Conservation (phyloP, 176 grass and related monocot genomes). For the Oryza coarctata region DNA sequence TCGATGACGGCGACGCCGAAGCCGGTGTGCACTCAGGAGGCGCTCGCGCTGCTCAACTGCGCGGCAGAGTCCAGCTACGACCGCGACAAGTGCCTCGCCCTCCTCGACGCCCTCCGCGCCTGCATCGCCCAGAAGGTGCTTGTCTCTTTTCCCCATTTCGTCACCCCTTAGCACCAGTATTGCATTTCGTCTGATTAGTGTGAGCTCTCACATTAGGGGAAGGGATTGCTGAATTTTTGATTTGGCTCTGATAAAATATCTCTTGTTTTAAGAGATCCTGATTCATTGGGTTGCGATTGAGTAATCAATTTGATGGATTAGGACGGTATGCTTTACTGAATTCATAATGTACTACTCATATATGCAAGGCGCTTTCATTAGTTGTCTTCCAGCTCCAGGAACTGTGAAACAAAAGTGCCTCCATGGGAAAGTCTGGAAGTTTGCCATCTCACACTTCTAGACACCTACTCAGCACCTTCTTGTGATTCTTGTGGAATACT, state of each 20-base stretch:
- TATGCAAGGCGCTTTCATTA: neutral
- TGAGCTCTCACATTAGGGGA: neutral
- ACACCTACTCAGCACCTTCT: neutral
- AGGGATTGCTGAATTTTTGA: neutral
- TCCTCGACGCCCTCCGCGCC: conserved; percentile 60
- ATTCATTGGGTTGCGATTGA: neutral
- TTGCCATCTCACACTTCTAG: neutral
- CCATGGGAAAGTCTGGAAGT: neutral
- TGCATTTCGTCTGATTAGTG: neutral
- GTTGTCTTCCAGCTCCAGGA: neutral
- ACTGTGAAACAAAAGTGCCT: neutral
- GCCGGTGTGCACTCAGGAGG: conserved; percentile 77
- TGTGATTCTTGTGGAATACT: too few relatives aligned
- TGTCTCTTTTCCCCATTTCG: neutral
- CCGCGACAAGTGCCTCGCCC: conserved; percentile 68
- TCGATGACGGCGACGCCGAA: conserved; percentile 43
- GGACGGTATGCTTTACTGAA: neutral
- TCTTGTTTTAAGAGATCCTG: neutral
- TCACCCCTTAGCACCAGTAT: neutral
- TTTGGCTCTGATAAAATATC: neutral
- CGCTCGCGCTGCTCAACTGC: conserved; percentile 91
- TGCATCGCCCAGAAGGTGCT: conserved; percentile 83
- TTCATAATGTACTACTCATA: neutral
- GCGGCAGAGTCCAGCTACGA: conserved; percentile 56
- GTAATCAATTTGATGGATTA: neutral